phyloP scores from a whole-genome alignment of 305 asterid genomes.

The Fraxinus velutina region DNA sequence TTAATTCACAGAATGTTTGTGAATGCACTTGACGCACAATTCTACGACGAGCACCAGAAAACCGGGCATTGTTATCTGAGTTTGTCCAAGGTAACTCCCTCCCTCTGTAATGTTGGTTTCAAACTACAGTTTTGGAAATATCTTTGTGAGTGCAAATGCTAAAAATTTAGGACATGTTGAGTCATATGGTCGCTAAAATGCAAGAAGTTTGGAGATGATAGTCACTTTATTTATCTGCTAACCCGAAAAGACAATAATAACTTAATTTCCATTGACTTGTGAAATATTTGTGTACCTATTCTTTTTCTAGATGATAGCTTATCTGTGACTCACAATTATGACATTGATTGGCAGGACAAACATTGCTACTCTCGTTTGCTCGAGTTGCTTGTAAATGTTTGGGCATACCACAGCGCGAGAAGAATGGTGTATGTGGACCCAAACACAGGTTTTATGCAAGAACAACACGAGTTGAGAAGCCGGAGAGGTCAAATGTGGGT shows the following conservation, averaged over 20 bases:
- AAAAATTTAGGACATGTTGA: background rate
- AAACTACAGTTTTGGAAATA: background rate
- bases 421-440: conserved; percentile 83
- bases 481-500: conserved; percentile 87
- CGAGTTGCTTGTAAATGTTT: conserved; percentile 84
- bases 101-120: background rate
- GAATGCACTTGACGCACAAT: conserved; percentile 71
- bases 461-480: conserved; percentile 56
- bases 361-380: conserved; percentile 84
- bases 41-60: conserved; percentile 61
- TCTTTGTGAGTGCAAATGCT: background rate
- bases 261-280: background rate
- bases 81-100: conserved; percentile 57
- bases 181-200: background rate
- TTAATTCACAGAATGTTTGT: conserved; percentile 70
- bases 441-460: conserved; percentile 68
- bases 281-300: background rate
- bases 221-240: background rate
- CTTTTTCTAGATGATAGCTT: background rate
- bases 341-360: conserved; percentile 60
- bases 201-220: background rate
- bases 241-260: background rate
- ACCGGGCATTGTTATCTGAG: conserved; percentile 72
- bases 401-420: conserved; percentile 97
- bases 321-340: background rate